These are phyloP conservation scores for Chlorophyllum brunneum DNA, from an alignment of 768 basidiomycete species.

Conservation along the genomic window DNA sequence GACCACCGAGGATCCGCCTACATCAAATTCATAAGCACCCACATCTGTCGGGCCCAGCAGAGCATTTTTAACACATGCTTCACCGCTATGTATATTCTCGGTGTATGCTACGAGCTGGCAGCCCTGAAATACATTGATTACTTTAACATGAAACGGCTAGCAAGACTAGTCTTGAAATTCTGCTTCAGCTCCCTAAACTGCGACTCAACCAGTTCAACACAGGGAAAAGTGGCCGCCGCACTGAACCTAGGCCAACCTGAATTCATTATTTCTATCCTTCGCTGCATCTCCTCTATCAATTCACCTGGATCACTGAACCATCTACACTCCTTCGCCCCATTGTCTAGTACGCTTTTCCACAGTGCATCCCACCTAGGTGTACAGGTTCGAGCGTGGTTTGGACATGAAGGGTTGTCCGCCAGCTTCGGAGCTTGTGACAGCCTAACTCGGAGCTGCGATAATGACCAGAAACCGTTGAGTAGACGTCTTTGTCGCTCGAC, in stretches of 20 bases:
- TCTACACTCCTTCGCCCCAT: neutral
- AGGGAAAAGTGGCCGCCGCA: too few relatives aligned
- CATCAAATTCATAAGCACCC: too few relatives aligned
- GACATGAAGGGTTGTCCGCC: neutral
- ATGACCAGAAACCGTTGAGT: conserved; percentile 1
- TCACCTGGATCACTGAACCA: neutral
- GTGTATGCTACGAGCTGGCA: neutral
- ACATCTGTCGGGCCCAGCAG: too few relatives aligned
- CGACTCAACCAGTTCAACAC: neutral
- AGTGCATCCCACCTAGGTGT: neutral
- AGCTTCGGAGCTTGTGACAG: neutral
- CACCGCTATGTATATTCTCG: too few relatives aligned
- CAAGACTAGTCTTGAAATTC: neutral
- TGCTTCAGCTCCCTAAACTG: neutral
- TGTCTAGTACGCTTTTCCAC: neutral
- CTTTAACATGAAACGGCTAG: neutral
- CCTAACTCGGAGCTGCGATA: neutral
- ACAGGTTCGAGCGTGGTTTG: neutral
- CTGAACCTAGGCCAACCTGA: too few relatives aligned
- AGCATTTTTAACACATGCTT: too few relatives aligned
- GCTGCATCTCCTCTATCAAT: neutral
- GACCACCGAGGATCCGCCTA: too few relatives aligned
- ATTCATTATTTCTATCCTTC: too few relatives aligned
- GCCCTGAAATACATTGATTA: too few relatives aligned
- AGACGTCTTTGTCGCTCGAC: neutral